Evolutionary conservation across 768 basidiomycete species (phyloP), one percentile per base, ranked within the genome.

Genomic region (Galerina marginata): DNA sequence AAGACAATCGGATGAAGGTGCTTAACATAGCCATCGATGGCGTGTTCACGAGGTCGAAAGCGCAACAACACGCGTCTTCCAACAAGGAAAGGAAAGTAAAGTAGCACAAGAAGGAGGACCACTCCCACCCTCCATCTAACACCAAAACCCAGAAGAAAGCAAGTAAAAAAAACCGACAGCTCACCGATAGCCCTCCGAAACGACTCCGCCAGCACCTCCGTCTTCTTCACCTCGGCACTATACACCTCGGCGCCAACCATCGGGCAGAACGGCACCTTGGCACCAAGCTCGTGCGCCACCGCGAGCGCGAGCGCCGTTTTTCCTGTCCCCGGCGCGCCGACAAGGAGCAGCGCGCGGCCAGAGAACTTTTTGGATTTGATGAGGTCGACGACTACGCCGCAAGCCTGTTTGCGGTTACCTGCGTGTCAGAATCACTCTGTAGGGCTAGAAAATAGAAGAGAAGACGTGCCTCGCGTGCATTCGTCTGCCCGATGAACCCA

Each of bases 161-260:
- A n/a, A 52, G n/a, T n/a, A 14, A 36, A 65, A 58, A 66, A 68
- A 62, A 64, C 47, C 54, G 55, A 60, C 48, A 15, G 81, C 91
- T 71, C 70, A 95, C 96, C 96, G 61, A 99, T 99, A 11, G 97
- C 96, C 66, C 97, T 80, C 59, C 96, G 83, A 76, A 99, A 99
- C 39, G 89, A 87, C 74, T 98, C 96, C 49, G 95, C 94, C 16
- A 99, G 79, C 4, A 99, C 96, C 72, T 99, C 97, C 1, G 97
- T 99, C 84, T 99, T 99, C 81, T 99, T 99, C 58, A 99, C 95
- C 75, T 99, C 96, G 2, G 92, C 88, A 42, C 90, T 93, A 72
- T 97, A 99, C 61, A 99, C 97, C 75, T 99, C 97, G 16, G 89
- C 91, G 0, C 97, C 97, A 44, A 99, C 97, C 94, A 98, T 98